Evolutionary conservation across 1,284 basidiomycete genomes (phyloP).

Genomic region (Waitea zeae): DNA sequence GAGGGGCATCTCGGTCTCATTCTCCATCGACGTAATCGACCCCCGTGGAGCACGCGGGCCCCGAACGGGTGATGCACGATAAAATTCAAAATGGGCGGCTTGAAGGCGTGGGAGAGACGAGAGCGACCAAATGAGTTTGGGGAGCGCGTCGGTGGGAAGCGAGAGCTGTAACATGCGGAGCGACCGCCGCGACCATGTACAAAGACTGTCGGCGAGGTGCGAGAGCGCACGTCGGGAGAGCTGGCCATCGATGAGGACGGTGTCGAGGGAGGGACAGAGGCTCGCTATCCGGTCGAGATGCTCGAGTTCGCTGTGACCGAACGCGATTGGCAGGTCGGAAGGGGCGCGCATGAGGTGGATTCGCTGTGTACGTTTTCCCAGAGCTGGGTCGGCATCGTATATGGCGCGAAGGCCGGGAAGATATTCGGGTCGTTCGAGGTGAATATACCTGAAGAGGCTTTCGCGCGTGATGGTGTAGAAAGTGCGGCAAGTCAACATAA

Average conservation of each 20-base stretch:
- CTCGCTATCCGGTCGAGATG: background rate
- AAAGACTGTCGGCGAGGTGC: slow-evolving; percentile 41
- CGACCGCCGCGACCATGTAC: slow-evolving; percentile 24
- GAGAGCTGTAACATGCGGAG: slow-evolving; percentile 43
- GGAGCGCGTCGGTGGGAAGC: slow-evolving; percentile 30
- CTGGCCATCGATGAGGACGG: slow-evolving; percentile 17
- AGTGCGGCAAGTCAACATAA: slow-evolving; percentile 9
- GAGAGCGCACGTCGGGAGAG: slow-evolving; percentile 22
- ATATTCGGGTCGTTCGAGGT: slow-evolving; percentile 22
- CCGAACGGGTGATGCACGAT: too few relatives aligned
- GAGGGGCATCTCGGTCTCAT: slow-evolving; percentile 18
- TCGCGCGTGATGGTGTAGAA: slow-evolving; percentile 33
- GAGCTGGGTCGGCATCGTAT: background rate
- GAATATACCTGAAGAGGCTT: slow-evolving; percentile 45
- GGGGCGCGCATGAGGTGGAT: background rate
- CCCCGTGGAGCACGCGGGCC: slow-evolving; percentile 7
- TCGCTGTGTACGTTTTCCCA: background rate
- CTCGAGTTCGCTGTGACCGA: background rate
- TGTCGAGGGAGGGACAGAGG: too few relatives aligned
- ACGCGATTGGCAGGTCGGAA: background rate
- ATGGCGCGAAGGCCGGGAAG: background rate
- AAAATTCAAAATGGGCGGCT: slow-evolving; percentile 34
- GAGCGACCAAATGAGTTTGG: slow-evolving; percentile 52
- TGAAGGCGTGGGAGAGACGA: slow-evolving; percentile 35
- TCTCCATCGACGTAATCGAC: background rate